Evolutionary conservation across 2,329 filamentous ascomycete genomes (phyloP).

Genomic region (Myrmaecium sp.): DNA sequence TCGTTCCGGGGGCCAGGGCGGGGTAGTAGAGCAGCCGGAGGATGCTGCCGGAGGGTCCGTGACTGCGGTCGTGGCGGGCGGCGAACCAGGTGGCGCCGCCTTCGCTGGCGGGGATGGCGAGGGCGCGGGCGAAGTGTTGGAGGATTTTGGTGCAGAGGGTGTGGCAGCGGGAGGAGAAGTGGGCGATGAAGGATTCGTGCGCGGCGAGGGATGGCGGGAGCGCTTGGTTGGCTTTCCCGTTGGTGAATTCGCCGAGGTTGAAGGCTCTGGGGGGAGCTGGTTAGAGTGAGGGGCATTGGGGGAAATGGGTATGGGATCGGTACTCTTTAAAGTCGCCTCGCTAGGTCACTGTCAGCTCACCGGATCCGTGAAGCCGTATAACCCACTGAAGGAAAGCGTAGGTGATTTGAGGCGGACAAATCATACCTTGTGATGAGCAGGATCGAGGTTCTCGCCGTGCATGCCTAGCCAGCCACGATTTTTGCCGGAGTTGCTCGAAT

Average conservation of each 20-base stretch:
- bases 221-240: constrained; percentile 57
- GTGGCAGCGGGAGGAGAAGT: constrained; percentile 57
- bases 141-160: constrained; percentile 57
- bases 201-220: constrained; percentile 47
- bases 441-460: constrained; percentile 78
- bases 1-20: constrained; percentile 21
- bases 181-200: constrained; percentile 42
- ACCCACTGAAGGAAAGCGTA: constrained; percentile 1
- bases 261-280: constrained; percentile 47
- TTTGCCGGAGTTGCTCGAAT: constrained; percentile 39
- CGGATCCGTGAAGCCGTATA: background rate
- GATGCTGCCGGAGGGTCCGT: constrained; percentile 34
- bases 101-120: constrained; percentile 34
- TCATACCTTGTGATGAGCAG: constrained; percentile 57
- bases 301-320: constrained; percentile 7
- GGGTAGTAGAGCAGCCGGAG: constrained; percentile 39
- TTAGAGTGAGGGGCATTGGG: constrained; percentile 2
- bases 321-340: constrained; percentile 81
- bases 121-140: constrained; percentile 58
- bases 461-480: constrained; percentile 83
- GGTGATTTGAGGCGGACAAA: background rate
- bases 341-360: constrained; percentile 11
- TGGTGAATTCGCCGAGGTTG: constrained; percentile 68
- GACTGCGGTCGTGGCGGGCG: constrained; percentile 37
- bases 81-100: constrained; percentile 38